Base-by-base conservation (phyloP, 2,329 filamentous ascomycete species). In the Ascochyta lentis region DNA sequence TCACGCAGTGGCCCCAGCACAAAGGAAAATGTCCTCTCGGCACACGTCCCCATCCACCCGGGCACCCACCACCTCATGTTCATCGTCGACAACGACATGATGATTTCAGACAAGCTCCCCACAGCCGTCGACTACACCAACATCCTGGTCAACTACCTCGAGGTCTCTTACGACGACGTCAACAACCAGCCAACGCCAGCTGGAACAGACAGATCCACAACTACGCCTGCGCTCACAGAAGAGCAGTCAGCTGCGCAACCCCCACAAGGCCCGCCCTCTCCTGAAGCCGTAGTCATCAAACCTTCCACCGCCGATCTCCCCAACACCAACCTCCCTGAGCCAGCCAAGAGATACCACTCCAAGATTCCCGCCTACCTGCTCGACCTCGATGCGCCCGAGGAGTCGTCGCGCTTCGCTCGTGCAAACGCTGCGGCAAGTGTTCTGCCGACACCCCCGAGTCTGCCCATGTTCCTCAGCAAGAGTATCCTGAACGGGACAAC, bases 51-150 rank as follows among this genome's bases (percentile, higher is more conserved):
- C 71, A 88, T 98, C 55, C 89, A 92, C 13, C 92, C 94, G 4
- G 95, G 95, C 64, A 99, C 95, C 5, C 94, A 99, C 74, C 95
- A 99, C 79, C 84, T 99, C 69, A 94, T 96, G 71, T 99, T 98
- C 78, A 84, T 99, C 64, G 92, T 97, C 46, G 94, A 98, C 77
- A 91, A 90, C 55, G 89, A 94, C 70, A 96, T 97, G 92, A 86
- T 89, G 72, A 95, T 92, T 13, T 95, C 92, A 15, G 87, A 90
- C 57, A 86, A 90, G 61, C 82, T 97, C 51, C 94, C 95, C 13
- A 98, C 95, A 0, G 96, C 95, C 1, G 95, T 99, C 55, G 95
- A 99, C 75, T 97, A 96, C 75, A 96, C 92, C 62, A 98, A 98
- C 79, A 96, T 96, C 72, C 83, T 99, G 16, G 94, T 99, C 77